Percentiles rank a stretch among this genome's conserved stretches.
Evolutionary conservation across 768 basidiomycete species (phyloP).

Genomic region (Daedaleopsis nitida): DNA sequence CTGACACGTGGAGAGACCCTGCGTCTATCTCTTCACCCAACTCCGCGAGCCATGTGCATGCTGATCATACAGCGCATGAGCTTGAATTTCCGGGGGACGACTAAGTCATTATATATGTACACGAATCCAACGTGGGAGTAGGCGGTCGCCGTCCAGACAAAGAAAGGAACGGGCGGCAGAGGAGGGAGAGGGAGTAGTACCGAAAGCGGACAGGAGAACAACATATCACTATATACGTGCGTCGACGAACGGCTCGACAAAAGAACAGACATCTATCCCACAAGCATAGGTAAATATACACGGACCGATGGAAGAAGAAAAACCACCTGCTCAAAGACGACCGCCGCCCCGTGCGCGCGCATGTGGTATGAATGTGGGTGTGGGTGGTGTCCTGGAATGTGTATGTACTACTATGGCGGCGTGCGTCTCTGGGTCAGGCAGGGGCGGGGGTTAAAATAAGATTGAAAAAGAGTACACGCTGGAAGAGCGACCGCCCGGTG

Average conservation of each 20-base stretch:
- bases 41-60: too few species aligned
- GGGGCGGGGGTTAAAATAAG: not conserved
- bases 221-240: constrained; percentile 15
- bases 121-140: too few species aligned
- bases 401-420: not conserved
- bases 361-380: not conserved
- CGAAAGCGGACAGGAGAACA: constrained; percentile 4
- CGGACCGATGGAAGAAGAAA: not conserved
- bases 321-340: not conserved
- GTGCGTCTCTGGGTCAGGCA: not conserved
- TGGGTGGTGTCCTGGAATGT: not conserved
- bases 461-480: constrained; percentile 1
- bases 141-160: not conserved
- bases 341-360: constrained; percentile 4
- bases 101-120: not conserved
- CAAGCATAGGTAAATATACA: constrained; percentile 36
- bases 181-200: constrained; percentile 6
- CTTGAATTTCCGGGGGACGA: constrained; percentile 3
- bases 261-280: constrained; percentile 34
- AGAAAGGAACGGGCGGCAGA: not conserved
- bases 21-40: constrained; percentile 1
- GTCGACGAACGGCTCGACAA: constrained; percentile 20
- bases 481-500: not conserved
- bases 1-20: not conserved
- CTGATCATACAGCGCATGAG: not conserved